Evolutionary conservation across 2,329 filamentous ascomycete genomes (phyloP), one percentile per base, ranked within the genome.

Genomic region (Gaeumannomyces tritici): DNA sequence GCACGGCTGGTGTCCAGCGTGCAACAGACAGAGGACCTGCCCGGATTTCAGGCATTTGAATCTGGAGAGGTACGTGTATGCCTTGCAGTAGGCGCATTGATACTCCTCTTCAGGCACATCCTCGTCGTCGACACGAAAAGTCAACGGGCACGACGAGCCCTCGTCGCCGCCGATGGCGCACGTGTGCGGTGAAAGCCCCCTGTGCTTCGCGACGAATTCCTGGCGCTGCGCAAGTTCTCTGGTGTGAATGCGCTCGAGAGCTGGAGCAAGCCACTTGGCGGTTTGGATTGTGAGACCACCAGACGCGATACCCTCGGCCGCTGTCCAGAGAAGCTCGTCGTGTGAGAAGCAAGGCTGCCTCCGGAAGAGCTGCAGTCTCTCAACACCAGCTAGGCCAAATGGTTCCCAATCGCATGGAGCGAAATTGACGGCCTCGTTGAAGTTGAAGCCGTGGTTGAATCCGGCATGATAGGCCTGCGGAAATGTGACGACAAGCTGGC

Each of bases 361-460:
- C 62, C 93, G 84, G 73, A 97, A 99, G 60, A 88, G 83, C 68
- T 95, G 91, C 33, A 98, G 79, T 66, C 93, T 84, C 69, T 93
- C 88, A 1, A 98, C 93, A 0, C 95, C 93, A 31, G 87, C 83
- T 62, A 93, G 87, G 2, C 95, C 95, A 71, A 87, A 96, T 0
- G 92, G 91, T 70, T 99, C 95, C 95, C 95, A 99, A 69, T 99
- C 95, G 31, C 80, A 82, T 0, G 95, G 95, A 0, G 95, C 95
- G 75, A 99, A 99, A 72, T 99, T 99, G 68, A 99, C 95, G 6
- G 95, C 95, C 73, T 99, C 95, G 69, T 99, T 99, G 75, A 97
- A 96, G 72, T 99, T 99, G 79, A 99, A 99, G 0, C 90, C 95
- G 69, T 99, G 95, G 70, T 99, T 99, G 77, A 99, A 99, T 0